These are phyloP conservation scores for Schrenkiella parvula DNA, from an alignment of 345 rosid species.

Conservation along the genomic window DNA sequence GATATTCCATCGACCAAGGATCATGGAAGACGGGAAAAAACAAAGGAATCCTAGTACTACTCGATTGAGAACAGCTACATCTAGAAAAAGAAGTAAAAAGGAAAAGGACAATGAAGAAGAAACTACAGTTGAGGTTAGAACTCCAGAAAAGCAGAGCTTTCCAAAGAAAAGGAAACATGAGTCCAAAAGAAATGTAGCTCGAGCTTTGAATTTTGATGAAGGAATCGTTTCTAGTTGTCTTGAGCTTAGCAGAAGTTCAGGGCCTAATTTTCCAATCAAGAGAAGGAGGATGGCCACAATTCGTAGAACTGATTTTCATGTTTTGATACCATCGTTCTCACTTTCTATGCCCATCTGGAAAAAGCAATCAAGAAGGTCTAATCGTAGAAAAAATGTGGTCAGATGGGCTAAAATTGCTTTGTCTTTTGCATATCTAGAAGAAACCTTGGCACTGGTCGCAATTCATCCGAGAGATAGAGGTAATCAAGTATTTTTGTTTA, in stretches of 20 bases:
- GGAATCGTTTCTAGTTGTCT: not conserved
- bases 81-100: not conserved
- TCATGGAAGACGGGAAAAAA: conserved; percentile 14
- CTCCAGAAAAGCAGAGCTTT: conserved; percentile 16
- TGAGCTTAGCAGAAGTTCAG: not conserved
- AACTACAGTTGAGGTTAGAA: not conserved
- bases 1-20: conserved; percentile 12
- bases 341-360: conserved; percentile 1
- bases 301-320: not conserved
- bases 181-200: not conserved
- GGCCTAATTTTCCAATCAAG: not conserved
- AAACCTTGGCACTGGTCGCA: not conserved
- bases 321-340: not conserved
- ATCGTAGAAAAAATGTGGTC: not conserved
- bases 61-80: conserved; percentile 5
- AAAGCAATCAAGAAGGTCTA: not conserved
- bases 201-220: not conserved
- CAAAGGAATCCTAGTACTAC: not conserved
- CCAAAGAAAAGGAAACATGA: not conserved
- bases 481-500: not conserved
- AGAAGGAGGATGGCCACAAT: not conserved
- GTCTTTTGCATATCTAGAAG: not conserved
- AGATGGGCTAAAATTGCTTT: conserved; percentile 5
- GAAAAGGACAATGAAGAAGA: not conserved
- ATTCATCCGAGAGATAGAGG: not conserved